Evolutionary conservation across 2,329 filamentous ascomycete genomes (phyloP).

Genomic region (Hymenoscyphus infarciens): DNA sequence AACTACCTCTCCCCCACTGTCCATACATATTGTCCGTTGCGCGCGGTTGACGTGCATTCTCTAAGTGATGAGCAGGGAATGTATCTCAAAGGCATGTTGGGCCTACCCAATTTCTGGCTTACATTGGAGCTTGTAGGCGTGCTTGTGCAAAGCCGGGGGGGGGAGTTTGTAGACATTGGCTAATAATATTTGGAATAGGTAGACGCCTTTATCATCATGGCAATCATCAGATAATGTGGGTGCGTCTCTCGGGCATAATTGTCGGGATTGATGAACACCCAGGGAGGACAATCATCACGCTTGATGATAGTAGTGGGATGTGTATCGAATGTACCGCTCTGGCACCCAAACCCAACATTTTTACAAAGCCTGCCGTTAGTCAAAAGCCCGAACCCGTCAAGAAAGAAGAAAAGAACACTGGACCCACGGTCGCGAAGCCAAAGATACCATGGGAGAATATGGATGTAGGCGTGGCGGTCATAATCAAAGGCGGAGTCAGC

Average conservation of each 20-base stretch:
- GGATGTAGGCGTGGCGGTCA: slow-evolving; percentile 52
- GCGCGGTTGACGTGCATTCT: slow-evolving; percentile 46
- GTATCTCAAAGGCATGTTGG: slow-evolving; percentile 48
- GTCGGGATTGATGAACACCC: slow-evolving; percentile 56
- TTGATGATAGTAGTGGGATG: slow-evolving; percentile 63
- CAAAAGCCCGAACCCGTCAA: slow-evolving; percentile 35
- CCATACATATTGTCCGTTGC: slow-evolving; percentile 56
- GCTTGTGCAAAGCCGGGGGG: not conserved
- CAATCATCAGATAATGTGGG: slow-evolving; percentile 75
- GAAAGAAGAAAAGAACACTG: slow-evolving; percentile 52
- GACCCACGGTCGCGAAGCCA: slow-evolving; percentile 50
- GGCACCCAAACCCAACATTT: not conserved
- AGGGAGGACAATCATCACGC: slow-evolving; percentile 48
- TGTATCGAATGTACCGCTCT: slow-evolving; percentile 47
- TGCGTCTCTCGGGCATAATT: slow-evolving; percentile 66
- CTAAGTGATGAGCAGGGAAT: slow-evolving; percentile 44
- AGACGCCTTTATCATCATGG: slow-evolving; percentile 61
- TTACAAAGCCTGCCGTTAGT: not conserved
- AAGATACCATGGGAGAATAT: slow-evolving; percentile 34
- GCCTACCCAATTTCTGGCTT: not conserved
- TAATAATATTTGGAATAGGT: slow-evolving; percentile 37
- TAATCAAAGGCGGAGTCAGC: slow-evolving; percentile 52
- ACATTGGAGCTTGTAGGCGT: not conserved
- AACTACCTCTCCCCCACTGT: slow-evolving; percentile 60
- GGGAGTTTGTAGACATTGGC: not conserved